phyloP scores from a whole-genome alignment of 306 rosid species.

The Sicyos edulis region DNA sequence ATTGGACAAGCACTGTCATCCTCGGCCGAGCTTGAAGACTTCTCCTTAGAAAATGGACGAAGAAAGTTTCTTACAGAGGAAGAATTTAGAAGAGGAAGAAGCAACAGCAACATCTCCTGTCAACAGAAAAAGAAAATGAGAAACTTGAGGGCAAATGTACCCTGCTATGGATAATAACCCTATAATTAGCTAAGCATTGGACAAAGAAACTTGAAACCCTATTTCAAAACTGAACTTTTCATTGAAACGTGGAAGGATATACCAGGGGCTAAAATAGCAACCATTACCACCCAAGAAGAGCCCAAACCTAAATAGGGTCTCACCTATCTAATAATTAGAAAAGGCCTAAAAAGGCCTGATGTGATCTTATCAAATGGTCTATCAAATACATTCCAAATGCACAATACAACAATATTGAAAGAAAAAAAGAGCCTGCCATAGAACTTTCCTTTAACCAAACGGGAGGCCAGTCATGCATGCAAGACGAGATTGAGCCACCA shows the following conservation, averaged over 20 bases:
- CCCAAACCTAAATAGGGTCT: no score
- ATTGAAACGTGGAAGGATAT: no score
- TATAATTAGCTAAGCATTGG: not conserved
- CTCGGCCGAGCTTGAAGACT: slow-evolving; percentile 64
- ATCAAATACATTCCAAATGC: no score
- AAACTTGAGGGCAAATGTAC: slow-evolving; percentile 6
- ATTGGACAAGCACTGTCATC: slow-evolving; percentile 69
- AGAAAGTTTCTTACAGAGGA: slow-evolving; percentile 72
- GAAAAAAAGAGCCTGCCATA: no score
- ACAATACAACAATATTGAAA: no score
- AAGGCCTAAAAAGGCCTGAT: no score
- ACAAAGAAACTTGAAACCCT: slow-evolving; percentile 1
- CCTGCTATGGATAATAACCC: not conserved
- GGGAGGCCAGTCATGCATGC: not conserved
- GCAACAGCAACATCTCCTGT: slow-evolving; percentile 95
- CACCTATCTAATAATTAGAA: no score
- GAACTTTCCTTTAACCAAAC: no score
- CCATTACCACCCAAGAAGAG: no score
- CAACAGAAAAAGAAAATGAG: slow-evolving; percentile 30
- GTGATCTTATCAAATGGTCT: no score
- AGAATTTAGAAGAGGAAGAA: slow-evolving; percentile 95
- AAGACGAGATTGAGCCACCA: not conserved
- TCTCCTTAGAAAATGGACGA: slow-evolving; percentile 78
- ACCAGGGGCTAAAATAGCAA: no score
- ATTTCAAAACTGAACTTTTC: no score